These are phyloP conservation scores for Ceriops decandra DNA, from an alignment of 345 rosid genomes.

Conservation along the genomic window DNA sequence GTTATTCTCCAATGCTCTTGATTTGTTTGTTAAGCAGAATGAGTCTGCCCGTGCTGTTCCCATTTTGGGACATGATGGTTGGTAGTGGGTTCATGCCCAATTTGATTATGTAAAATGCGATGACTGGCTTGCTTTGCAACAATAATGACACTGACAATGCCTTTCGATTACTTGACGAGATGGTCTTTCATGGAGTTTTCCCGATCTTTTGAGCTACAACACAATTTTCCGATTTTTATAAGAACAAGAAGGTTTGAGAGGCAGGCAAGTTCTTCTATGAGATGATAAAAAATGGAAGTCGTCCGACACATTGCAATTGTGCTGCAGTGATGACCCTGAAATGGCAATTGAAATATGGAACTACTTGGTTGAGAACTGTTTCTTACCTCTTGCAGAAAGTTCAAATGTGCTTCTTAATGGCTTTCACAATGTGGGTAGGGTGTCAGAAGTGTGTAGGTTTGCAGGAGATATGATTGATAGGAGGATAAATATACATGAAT, in stretches of 20 bases:
- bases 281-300: conserved; percentile 54
- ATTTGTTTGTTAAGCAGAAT: conserved; percentile 38
- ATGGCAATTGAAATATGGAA: conserved; percentile 56
- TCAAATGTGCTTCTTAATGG: conserved; percentile 50
- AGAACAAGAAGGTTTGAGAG: conserved; percentile 39
- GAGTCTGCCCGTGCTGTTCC: conserved; percentile 25
- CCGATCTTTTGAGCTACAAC: conserved; percentile 46
- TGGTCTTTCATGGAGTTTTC: conserved; percentile 51
- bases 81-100: conserved; percentile 39
- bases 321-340: conserved; percentile 49
- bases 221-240: conserved; percentile 45
- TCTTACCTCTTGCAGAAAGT: conserved; percentile 38
- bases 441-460: conserved; percentile 38
- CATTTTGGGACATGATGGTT: conserved; percentile 47
- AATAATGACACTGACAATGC: conserved; percentile 36
- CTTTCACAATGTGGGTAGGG: conserved; percentile 42
- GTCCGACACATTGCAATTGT: conserved; percentile 40
- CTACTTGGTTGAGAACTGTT: conserved; percentile 42
- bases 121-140: conserved; percentile 45
- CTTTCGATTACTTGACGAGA: conserved; percentile 45
- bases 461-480: conserved; percentile 48
- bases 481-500: conserved; percentile 34
- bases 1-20: conserved; percentile 45
- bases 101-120: conserved; percentile 44
- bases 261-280: conserved; percentile 45